A percentile compares a stretch with the other conserved stretches of the same genome.
Conservation (phyloP, 805 yeast genomes). For the Candida maesae region DNA sequence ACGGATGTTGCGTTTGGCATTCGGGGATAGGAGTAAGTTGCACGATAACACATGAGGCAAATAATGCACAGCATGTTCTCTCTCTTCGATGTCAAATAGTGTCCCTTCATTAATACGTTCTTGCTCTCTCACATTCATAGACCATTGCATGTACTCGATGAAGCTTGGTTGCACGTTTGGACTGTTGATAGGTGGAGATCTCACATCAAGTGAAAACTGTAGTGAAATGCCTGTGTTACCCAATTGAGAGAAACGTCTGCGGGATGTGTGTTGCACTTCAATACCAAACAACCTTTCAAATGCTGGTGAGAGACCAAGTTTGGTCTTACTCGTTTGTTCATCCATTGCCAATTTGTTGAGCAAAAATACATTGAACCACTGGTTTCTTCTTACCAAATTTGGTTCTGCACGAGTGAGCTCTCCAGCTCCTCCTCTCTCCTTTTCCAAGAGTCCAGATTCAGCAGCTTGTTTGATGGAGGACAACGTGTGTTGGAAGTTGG, state of each 20-base stretch:
- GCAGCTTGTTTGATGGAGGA: constrained; percentile 47
- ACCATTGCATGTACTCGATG: constrained; percentile 54
- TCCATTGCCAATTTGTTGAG: constrained; percentile 50
- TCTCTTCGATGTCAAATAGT: constrained; percentile 51
- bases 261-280: constrained; percentile 12
- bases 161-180: constrained; percentile 32
- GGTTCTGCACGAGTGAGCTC: constrained; percentile 1
- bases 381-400: constrained; percentile 32
- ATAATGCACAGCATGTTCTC: constrained; percentile 44
- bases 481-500: constrained; percentile 66
- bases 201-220: constrained; percentile 16
- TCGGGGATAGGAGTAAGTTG: constrained; percentile 51
- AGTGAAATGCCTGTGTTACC: neutral
- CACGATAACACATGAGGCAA: constrained; percentile 65
- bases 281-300: constrained; percentile 39
- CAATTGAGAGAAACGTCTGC: constrained; percentile 5
- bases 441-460: constrained; percentile 48
- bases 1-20: constrained; percentile 51
- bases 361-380: constrained; percentile 56
- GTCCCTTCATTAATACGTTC: constrained; percentile 35
- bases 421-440: no score
- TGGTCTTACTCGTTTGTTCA: constrained; percentile 34
- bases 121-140: neutral
- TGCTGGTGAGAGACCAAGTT: neutral
- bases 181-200: constrained; percentile 10